Evolutionary conservation across 2,329 filamentous ascomycete genomes (phyloP).

Genomic region (Exophiala sp.): DNA sequence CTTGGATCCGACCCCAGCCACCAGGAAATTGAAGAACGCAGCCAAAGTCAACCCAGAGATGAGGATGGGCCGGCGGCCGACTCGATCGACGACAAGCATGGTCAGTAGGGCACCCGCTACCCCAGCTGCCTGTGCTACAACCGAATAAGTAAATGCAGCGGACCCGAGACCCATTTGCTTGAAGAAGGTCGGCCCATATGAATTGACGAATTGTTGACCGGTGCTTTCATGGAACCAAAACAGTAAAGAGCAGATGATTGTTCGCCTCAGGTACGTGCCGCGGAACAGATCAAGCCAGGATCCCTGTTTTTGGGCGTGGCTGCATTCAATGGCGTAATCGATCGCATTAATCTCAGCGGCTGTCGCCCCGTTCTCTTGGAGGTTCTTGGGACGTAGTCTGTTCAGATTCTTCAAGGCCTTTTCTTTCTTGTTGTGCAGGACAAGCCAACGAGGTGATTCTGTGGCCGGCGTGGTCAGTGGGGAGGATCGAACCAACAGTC

Average conservation of each 20-base stretch:
- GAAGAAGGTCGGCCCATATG: not conserved
- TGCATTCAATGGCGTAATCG: not conserved
- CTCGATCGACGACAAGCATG: too few relatives aligned
- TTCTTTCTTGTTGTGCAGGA: not conserved
- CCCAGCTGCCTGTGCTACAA: not conserved
- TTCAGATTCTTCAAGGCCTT: not conserved
- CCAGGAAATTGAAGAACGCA: too few relatives aligned
- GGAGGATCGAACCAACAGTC: too few relatives aligned
- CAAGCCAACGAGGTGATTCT: not conserved
- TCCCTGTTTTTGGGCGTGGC: not conserved
- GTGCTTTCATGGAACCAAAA: not conserved
- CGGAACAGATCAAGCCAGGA: slow-evolving; percentile 1
- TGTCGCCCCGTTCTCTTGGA: not conserved
- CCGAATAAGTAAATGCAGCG: not conserved
- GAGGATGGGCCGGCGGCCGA: too few relatives aligned
- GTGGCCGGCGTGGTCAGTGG: not conserved
- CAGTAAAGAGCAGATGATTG: not conserved
- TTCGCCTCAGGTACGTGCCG: not conserved
- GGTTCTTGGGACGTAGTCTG: not conserved
- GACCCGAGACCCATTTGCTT: not conserved
- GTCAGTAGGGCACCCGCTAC: not conserved
- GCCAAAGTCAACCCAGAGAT: too few relatives aligned
- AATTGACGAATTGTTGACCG: not conserved
- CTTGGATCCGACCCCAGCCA: not conserved
- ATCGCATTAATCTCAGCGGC: not conserved